phyloP scores from a whole-genome alignment of 2,329 filamentous ascomycete species.

The Neurospora crassa region DNA sequence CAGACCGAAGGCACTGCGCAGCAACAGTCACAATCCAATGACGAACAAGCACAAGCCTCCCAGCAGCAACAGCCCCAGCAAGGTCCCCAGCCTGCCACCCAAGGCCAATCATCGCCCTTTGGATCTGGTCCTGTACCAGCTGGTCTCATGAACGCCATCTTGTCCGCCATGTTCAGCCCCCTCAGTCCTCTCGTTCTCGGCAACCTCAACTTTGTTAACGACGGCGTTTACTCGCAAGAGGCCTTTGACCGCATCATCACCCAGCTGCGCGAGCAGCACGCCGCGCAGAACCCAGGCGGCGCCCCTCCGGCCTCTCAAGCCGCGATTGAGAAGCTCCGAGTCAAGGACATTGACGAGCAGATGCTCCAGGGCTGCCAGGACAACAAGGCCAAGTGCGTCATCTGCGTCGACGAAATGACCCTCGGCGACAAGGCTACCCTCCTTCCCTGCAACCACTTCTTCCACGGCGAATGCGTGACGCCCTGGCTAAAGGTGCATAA shows the following conservation, averaged over 20 bases:
- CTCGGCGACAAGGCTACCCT: constrained; percentile 11
- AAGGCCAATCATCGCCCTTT: constrained; percentile 1
- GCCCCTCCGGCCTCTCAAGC: constrained; percentile 13
- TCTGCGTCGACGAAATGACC: constrained; percentile 12
- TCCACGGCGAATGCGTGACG: constrained; percentile 14
- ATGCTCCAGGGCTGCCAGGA: constrained; percentile 11
- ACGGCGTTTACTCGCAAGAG: constrained; percentile 13
- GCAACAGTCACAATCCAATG: constrained; percentile 1
- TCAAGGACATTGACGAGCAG: constrained; percentile 11
- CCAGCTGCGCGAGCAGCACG: constrained; percentile 10
- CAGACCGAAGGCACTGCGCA: constrained; percentile 1
- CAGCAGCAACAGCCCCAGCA: constrained; percentile 4
- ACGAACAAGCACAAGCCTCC: background rate
- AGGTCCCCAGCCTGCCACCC: background rate
- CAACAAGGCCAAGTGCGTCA: constrained; percentile 4
- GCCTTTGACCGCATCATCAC: constrained; percentile 13
- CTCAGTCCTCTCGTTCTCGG: constrained; percentile 9
- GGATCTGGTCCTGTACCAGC: background rate
- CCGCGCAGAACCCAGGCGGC: constrained; percentile 4
- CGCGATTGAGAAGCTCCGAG: constrained; percentile 11
- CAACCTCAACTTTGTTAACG: constrained; percentile 11
- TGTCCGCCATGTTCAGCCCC: constrained; percentile 9
- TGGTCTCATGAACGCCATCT: constrained; percentile 2
- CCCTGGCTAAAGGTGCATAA: constrained; percentile 15
- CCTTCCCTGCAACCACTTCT: constrained; percentile 15